phyloP scores from a whole-genome alignment of 2,329 filamentous ascomycete species.

The Phaeomoniella chlamydospora region DNA sequence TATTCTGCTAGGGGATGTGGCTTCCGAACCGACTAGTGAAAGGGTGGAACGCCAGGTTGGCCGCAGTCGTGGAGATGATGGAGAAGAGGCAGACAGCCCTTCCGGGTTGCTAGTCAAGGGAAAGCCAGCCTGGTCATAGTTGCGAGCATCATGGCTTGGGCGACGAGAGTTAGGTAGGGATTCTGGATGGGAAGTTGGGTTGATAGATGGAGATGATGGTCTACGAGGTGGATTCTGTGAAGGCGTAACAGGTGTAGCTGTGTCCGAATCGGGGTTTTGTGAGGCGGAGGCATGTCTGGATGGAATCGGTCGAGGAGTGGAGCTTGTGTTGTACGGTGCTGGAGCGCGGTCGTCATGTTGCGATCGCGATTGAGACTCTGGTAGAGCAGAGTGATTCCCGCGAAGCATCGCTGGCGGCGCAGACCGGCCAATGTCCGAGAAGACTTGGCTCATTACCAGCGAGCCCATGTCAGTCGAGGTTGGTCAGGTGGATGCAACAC shows the following conservation, averaged over 20 bases:
- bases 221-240: neutral
- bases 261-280: neutral
- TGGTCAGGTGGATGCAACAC: no score
- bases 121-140: conserved; percentile 14
- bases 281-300: neutral
- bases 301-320: neutral
- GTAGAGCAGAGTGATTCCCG: neutral
- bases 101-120: conserved; percentile 14
- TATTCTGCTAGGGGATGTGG: conserved; percentile 44
- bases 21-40: conserved; percentile 25
- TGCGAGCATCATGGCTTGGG: conserved; percentile 9
- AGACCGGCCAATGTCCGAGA: conserved; percentile 57
- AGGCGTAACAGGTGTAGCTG: neutral
- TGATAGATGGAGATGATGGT: neutral
- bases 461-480: conserved; percentile 42
- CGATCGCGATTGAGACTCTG: neutral
- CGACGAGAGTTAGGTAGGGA: conserved; percentile 1
- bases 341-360: neutral
- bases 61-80: conserved; percentile 29
- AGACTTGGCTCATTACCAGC: conserved; percentile 52
- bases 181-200: neutral
- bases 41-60: conserved; percentile 28
- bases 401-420: neutral
- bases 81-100: conserved; percentile 19
- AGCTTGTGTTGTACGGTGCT: neutral